These are phyloP conservation scores for Sutorius eximius DNA, from an alignment of 1,284 basidiomycete species.

Conservation along the genomic window DNA sequence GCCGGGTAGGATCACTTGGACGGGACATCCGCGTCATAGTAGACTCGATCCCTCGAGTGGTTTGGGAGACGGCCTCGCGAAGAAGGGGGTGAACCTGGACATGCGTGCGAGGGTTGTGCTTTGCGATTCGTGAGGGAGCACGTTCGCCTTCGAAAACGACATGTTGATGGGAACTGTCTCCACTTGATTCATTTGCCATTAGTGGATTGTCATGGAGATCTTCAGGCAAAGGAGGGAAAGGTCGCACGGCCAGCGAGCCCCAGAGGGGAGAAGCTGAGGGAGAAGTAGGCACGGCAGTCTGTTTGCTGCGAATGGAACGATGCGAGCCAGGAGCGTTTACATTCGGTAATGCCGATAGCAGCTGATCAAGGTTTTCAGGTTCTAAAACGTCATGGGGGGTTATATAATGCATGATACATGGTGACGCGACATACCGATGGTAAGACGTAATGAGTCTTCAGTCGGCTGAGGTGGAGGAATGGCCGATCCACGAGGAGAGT, in stretches of 20 bases:
- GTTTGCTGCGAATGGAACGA: constrained; percentile 16
- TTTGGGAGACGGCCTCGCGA: constrained; percentile 16
- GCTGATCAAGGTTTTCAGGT: constrained; percentile 40
- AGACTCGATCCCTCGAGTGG: constrained; percentile 15
- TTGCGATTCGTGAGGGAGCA: constrained; percentile 30
- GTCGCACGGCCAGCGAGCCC: constrained; percentile 19
- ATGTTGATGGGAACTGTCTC: constrained; percentile 36
- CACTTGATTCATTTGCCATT: constrained; percentile 32
- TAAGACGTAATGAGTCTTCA: not conserved
- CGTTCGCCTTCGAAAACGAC: constrained; percentile 45
- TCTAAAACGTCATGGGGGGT: constrained; percentile 23
- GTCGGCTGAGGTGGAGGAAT: constrained; percentile 1
- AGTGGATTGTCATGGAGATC: constrained; percentile 19
- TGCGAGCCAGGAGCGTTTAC: constrained; percentile 33
- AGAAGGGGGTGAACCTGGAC: constrained; percentile 22
- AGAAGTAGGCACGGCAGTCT: constrained; percentile 26
- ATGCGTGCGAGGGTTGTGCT: constrained; percentile 34
- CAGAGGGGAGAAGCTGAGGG: constrained; percentile 31
- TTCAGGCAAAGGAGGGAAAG: constrained; percentile 20
- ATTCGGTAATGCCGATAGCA: constrained; percentile 41
- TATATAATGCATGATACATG: constrained; percentile 1
- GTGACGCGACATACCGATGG: constrained; percentile 10
- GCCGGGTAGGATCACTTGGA: constrained; percentile 12
- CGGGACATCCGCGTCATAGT: constrained; percentile 11
- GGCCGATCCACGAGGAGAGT: constrained; percentile 23